A percentile compares a stretch with the other conserved stretches of the same genome.
These are phyloP conservation scores for Achaetomiella virescens DNA, from an alignment of 495 filamentous ascomycete genomes.

Conservation along the genomic window DNA sequence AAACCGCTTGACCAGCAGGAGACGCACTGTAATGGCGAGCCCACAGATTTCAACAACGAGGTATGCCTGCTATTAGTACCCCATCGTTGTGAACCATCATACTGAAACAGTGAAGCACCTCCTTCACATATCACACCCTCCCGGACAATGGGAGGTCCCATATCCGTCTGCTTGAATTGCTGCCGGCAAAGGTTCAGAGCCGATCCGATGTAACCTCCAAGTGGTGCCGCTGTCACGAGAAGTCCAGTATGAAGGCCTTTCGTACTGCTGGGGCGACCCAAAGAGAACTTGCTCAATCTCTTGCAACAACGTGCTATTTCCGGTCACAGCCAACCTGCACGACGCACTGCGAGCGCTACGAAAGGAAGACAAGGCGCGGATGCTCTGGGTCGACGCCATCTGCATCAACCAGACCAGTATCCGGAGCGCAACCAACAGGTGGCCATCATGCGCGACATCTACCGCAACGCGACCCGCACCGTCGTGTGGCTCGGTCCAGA, in stretches of 20 bases:
- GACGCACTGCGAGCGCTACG: conserved; percentile 8
- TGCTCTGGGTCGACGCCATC: conserved; percentile 21
- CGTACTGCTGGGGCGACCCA: conserved; percentile 7
- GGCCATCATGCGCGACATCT: conserved; percentile 18
- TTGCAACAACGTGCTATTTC: conserved; percentile 5
- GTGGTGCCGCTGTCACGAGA: not conserved
- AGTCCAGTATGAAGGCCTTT: not conserved
- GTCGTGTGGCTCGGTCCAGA: conserved; percentile 14
- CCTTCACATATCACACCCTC: too few relatives aligned
- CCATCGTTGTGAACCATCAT: too few relatives aligned
- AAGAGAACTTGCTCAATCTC: conserved; percentile 1
- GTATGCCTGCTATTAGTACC: too few relatives aligned
- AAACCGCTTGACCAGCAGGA: too few relatives aligned
- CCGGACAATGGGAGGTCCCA: too few relatives aligned
- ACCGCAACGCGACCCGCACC: conserved; percentile 6
- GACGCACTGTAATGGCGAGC: too few relatives aligned
- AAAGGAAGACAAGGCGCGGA: not conserved
- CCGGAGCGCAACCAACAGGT: conserved; percentile 25
- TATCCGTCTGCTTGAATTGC: too few relatives aligned
- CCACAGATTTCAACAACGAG: too few relatives aligned
- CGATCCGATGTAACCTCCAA: too few relatives aligned
- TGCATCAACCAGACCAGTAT: conserved; percentile 28
- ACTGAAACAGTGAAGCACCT: too few relatives aligned
- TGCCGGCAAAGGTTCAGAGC: too few relatives aligned
- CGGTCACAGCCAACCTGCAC: conserved; percentile 11